Conservation (phyloP, 2,329 filamentous ascomycete genomes). For the Beauveria asiatica region DNA sequence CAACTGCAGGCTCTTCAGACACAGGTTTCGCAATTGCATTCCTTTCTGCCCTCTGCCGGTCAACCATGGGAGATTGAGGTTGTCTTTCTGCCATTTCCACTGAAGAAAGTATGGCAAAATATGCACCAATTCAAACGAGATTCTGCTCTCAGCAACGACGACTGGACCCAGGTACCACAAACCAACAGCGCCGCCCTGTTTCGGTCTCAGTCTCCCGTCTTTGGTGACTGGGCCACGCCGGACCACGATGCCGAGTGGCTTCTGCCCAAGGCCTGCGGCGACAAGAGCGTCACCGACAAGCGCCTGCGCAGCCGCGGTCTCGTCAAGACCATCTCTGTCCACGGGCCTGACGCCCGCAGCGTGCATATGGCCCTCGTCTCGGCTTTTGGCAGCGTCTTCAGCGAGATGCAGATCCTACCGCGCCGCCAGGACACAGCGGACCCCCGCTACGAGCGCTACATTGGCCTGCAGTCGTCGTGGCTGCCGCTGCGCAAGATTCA, state of each 20-base stretch:
- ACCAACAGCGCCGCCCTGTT: constrained; percentile 33
- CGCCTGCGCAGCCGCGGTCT: constrained; percentile 69
- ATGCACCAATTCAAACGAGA: constrained; percentile 38
- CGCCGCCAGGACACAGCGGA: constrained; percentile 20
- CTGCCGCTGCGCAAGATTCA: constrained; percentile 70
- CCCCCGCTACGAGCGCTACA: constrained; percentile 32
- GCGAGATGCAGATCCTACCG: constrained; percentile 31
- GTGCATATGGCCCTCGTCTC: constrained; percentile 54
- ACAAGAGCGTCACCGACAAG: constrained; percentile 54
- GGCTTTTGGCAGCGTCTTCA: constrained; percentile 52
- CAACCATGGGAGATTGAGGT: constrained; percentile 70
- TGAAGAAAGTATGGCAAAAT: constrained; percentile 47
- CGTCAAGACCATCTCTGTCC: constrained; percentile 54
- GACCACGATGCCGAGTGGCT: constrained; percentile 51
- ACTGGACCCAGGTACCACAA: constrained; percentile 48
- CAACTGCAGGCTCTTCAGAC: constrained; percentile 43
- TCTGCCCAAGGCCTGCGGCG: constrained; percentile 58
- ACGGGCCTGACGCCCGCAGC: constrained; percentile 56
- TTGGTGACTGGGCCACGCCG: constrained; percentile 37
- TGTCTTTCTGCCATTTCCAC: constrained; percentile 62
- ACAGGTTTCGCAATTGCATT: constrained; percentile 49
- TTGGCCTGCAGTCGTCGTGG: constrained; percentile 59
- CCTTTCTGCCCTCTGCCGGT: constrained; percentile 49
- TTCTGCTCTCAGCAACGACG: constrained; percentile 31
- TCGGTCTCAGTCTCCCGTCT: constrained; percentile 40